Percentiles rank a stretch among this genome's conserved stretches.
Conservation (phyloP, 495 filamentous ascomycete species). For the Opeltia flavorubescens region DNA sequence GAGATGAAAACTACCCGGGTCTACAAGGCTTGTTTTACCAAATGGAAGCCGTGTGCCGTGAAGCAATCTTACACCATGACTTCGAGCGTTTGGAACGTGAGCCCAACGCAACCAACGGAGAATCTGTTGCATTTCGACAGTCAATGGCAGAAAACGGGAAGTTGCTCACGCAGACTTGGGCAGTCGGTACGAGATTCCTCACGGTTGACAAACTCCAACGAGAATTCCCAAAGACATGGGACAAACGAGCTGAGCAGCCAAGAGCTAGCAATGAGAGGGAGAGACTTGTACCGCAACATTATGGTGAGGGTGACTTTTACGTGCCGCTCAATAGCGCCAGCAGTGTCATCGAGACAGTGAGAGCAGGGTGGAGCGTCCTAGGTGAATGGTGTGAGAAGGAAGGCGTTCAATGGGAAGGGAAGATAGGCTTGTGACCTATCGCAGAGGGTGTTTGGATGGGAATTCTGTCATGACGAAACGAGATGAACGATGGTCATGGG, state of each 20-base stretch:
- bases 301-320: conserved; percentile 25
- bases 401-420: conserved; percentile 24
- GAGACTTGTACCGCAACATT: conserved; percentile 14
- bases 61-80: conserved; percentile 31
- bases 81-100: conserved; percentile 27
- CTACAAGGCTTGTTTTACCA: conserved; percentile 30
- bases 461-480: neutral
- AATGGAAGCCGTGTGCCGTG: conserved; percentile 33
- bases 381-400: conserved; percentile 34
- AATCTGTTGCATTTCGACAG: conserved; percentile 26
- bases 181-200: conserved; percentile 28
- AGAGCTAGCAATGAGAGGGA: conserved; percentile 10
- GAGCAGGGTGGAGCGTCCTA: conserved; percentile 28
- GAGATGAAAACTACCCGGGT: conserved; percentile 18
- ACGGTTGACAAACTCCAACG: conserved; percentile 27
- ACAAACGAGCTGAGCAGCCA: conserved; percentile 25
- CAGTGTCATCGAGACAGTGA: conserved; percentile 30
- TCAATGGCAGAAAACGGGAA: conserved; percentile 28
- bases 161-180: conserved; percentile 30
- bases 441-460: neutral
- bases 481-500: neutral
- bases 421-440: neutral
- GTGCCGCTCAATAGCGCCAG: conserved; percentile 28
- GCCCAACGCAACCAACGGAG: neutral
- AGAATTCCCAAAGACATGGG: conserved; percentile 34